Evolutionary conservation across 768 basidiomycete species (phyloP).

Genomic region (Lactifluus subvellereus): DNA sequence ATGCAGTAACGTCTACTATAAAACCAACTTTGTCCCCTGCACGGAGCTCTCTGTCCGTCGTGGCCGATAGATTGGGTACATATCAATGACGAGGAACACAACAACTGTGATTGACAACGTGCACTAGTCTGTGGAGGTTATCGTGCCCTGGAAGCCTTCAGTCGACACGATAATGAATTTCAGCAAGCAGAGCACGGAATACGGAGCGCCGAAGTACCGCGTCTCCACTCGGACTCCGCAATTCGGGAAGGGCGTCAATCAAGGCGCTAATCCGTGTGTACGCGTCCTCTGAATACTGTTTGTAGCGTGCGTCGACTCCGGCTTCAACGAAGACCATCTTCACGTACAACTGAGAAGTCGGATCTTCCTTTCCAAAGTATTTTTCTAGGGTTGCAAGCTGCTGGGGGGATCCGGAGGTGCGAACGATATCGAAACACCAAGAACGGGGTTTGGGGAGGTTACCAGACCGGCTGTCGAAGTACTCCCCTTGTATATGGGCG

Average conservation of each 20-base stretch:
- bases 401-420: conserved; percentile 47
- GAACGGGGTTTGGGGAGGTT: conserved; percentile 95
- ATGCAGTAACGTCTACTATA: neutral
- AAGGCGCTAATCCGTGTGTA: conserved; percentile 59
- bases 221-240: conserved; percentile 29
- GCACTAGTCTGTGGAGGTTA: neutral
- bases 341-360: conserved; percentile 50
- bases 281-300: conserved; percentile 68
- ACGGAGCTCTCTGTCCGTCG: neutral
- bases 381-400: conserved; percentile 54
- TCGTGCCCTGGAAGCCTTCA: conserved; percentile 23
- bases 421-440: conserved; percentile 89
- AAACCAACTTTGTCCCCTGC: neutral
- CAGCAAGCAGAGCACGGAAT: conserved; percentile 79
- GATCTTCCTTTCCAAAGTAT: conserved; percentile 57
- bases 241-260: conserved; percentile 72
- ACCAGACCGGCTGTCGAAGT: conserved; percentile 77
- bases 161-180: conserved; percentile 63
- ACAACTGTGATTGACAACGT: neutral
- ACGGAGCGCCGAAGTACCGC: conserved; percentile 53
- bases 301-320: conserved; percentile 62
- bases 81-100: neutral
- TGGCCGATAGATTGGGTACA: neutral
- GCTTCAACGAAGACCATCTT: conserved; percentile 69
- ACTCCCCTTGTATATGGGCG: conserved; percentile 98